Evolutionary conservation across 2,329 filamentous ascomycete species (phyloP).

Genomic region (Colletotrichum tropicicola): DNA sequence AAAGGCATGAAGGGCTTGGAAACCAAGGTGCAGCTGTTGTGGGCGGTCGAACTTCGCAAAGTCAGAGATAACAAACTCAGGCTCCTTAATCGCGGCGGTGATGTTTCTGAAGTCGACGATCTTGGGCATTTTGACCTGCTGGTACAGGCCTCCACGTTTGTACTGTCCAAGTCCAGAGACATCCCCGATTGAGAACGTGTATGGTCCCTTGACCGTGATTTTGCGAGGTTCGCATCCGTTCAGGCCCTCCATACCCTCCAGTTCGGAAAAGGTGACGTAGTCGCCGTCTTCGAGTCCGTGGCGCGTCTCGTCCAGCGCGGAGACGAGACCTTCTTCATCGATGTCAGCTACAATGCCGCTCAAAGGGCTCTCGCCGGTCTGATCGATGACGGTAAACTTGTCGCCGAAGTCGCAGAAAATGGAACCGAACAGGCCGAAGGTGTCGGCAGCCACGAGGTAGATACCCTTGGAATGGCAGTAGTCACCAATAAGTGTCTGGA

Average conservation of each 20-base stretch:
- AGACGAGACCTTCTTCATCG: conserved; percentile 89
- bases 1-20: conserved; percentile 92
- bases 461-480: conserved; percentile 96
- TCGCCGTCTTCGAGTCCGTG: conserved; percentile 97
- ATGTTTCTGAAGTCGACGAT: conserved; percentile 88
- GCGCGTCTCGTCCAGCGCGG: conserved; percentile 91
- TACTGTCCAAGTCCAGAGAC: conserved; percentile 89
- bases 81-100: conserved; percentile 80
- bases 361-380: conserved; percentile 88
- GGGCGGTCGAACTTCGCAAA: conserved; percentile 98
- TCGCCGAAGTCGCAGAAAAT: conserved; percentile 98
- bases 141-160: conserved; percentile 86
- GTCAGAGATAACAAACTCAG: conserved; percentile 91
- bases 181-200: conserved; percentile 97
- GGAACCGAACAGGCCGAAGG: conserved; percentile 91
- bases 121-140: conserved; percentile 99
- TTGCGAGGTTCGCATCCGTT: conserved; percentile 88
- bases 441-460: conserved; percentile 87
- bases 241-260: conserved; percentile 90
- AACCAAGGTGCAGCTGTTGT: conserved; percentile 87
- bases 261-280: conserved; percentile 92
- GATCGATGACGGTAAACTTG: conserved; percentile 89
- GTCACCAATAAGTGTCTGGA: conserved; percentile 86
- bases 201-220: conserved; percentile 93
- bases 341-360: conserved; percentile 92